Base-by-base conservation (phyloP, 2,329 filamentous ascomycete genomes). In the Arthroderma sp. region DNA sequence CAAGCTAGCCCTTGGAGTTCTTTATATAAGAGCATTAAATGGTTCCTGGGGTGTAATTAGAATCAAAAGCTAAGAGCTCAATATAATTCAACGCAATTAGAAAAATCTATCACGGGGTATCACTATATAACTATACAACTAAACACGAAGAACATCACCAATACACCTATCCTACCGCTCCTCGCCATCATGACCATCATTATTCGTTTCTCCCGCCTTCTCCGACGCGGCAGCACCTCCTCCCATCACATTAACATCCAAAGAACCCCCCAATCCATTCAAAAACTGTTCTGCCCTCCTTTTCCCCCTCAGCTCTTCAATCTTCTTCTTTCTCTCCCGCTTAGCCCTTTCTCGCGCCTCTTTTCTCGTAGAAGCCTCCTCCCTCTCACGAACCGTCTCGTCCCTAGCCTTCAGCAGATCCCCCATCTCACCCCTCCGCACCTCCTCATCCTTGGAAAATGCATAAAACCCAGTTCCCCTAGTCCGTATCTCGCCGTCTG, bases 391-490 rank as follows among this genome's bases (percentile, higher is more conserved):
- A 62, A 87, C 82, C 42, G 85, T 91, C 57, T 78, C 75, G 50
- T 69, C 65, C 47, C 84, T 71, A 60, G 86, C 80, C 53, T 72
- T 69, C 51, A 78, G 74, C 45, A 95, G 67, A 38, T 72, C 74
- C 52, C 76, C 72, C 85, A 96, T 94, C 71, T 96, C 85, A 55
- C 65, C 64, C 58, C 80, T 70, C 40, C 75, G 65, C 51, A 71
- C 69, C 52, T 75, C 78, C 57, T 82, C 80, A 61, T 94, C 83
- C 52, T 75, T 76, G 47, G 82, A 86, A 60, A 98, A 96, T 46
- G 83, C 80, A 68, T 87, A 95, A 66, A 96, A 98, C 0, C 85
- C 91, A 0, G 84, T 85, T 3, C 91, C 91, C 56, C 91, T 89
- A 38, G 78, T 86, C 49, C 91, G 73, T 40, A 94, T 79, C 71